Base-by-base conservation (phyloP, 495 filamentous ascomycete species). In the Cladorrhinum samala region DNA sequence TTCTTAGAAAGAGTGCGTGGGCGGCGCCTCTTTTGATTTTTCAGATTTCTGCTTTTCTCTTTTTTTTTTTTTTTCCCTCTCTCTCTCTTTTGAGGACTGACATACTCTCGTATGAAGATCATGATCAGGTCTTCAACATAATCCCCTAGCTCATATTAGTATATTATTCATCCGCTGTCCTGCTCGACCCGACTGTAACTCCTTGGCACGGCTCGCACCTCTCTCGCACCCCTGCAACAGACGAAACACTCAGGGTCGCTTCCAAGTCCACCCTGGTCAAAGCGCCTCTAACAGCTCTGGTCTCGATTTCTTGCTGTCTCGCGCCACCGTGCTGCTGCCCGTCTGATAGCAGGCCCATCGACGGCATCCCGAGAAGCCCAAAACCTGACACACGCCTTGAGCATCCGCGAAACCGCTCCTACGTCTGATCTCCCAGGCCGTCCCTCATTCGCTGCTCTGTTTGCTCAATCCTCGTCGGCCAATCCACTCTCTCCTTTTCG, bases 221-320 rank as follows among this genome's bases (percentile, higher is more conserved):
- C 33, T n/a, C n/a, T n/a, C n/a, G 3, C 17, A 58, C 63, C 69
- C 67, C 66, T 72, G 71, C 68, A 68, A 19, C 41, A 57, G 50
- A 39, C 65, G 69, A 75, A 72, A 71, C 69, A 53, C 11, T 46
- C 65, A 59, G 65, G 55, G 62, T 65, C 58, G 52, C 64, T 60
- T 55, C 40, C 56, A 54, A 47, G 24, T 40, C 55, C 17, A 49
- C 57, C 66, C 57, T 53, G 39, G 63, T 66, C 67, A 64, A 63
- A 64, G 63, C 71, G 58, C 57, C 68, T 69, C 68, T 71, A 68
- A 75, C 72, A 68, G 18, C 44, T 42, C 63, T 58, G 67, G 72
- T 76, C 72, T 75, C 72, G 73, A 72, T 67, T 58, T 49, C 54
- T 30, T 23, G 51, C 62, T 53, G 30, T 60, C 56, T 54, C 58